Evolutionary conservation across 139 green algal genomes (phyloP), one percentile per base, ranked within the genome.

Genomic region (Eudorina sp.): DNA sequence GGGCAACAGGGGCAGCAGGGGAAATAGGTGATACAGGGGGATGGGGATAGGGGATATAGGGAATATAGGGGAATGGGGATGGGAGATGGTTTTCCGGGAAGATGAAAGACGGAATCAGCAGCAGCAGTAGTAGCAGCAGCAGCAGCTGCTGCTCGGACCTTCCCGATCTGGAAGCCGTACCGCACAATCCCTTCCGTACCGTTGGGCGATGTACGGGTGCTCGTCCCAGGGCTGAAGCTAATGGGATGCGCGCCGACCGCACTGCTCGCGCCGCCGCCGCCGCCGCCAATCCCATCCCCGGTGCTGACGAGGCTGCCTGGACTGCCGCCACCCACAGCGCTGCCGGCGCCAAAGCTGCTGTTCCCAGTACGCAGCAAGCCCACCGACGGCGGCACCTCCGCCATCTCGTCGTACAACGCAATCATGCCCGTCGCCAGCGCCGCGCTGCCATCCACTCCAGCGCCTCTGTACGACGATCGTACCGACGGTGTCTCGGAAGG

Each of bases 241-340:
- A 84, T 84, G 34, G 77, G 77, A 36, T 84, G 77, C 6, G 77
- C 76, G 4, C 46, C 29, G 27, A 83, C n/a, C 34, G 34, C 14
- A 18, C 31, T 34, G 7, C 34, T 14, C 1, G 23, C 76, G 29
- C 51, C 36, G 34, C 6, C 31, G 46, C 46, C n/a, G 76, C 34
- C 51, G 77, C 77, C 55, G 36, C 53, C 41, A 29, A 3, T 38
- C 11, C 18, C 36, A 38, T 3, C 64, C 8, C 7, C 11, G 31
- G n/a, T 27, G 75, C 75, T 51, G 75, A 48, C 31, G 75, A 29
- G 27, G 29, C 21, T 41, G 73, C 27, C n/a, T 51, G 34, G 36
- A 11, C 1, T 36, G 40, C 70, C 41, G 19, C 70, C 40, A 18
- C 70, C 1, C 41, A 40, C 40, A 16, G 1, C 40, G 40, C 40